These are phyloP conservation scores for Colletotrichum sp. DNA, from an alignment of 2,329 filamentous ascomycete genomes.

Conservation along the genomic window DNA sequence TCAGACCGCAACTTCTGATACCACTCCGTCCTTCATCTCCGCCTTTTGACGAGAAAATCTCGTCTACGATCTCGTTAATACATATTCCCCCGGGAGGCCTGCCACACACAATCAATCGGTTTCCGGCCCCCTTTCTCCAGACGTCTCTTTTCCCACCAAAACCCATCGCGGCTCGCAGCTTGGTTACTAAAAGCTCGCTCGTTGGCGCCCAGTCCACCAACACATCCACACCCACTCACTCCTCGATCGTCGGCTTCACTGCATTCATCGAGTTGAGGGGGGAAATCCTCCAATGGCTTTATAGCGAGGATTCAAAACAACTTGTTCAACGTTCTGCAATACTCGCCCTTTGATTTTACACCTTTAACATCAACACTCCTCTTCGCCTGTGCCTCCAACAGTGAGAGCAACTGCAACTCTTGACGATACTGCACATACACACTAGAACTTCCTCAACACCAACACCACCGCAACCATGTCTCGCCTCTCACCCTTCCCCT, in stretches of 20 bases:
- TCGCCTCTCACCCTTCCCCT: slow-evolving; percentile 15
- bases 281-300: slow-evolving; percentile 15
- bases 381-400: background rate
- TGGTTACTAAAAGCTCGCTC: slow-evolving; percentile 19
- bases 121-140: background rate
- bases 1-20: slow-evolving; percentile 17
- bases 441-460: background rate
- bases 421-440: background rate
- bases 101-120: background rate
- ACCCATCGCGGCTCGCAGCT: slow-evolving; percentile 14
- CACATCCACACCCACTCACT: background rate
- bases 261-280: background rate
- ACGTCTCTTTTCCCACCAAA: background rate
- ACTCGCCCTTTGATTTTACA: background rate
- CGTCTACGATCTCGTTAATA: background rate
- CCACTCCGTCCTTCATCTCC: slow-evolving; percentile 8
- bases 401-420: background rate
- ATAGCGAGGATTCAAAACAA: slow-evolving; percentile 7
- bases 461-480: slow-evolving; percentile 12
- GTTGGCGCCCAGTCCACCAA: background rate
- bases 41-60: slow-evolving; percentile 9
- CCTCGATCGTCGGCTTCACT: background rate
- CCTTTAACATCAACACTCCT: background rate
- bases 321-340: slow-evolving; percentile 1
- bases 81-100: slow-evolving; percentile 2